phyloP scores from a whole-genome alignment of 768 basidiomycete species.

The Gyrodon lividus region DNA sequence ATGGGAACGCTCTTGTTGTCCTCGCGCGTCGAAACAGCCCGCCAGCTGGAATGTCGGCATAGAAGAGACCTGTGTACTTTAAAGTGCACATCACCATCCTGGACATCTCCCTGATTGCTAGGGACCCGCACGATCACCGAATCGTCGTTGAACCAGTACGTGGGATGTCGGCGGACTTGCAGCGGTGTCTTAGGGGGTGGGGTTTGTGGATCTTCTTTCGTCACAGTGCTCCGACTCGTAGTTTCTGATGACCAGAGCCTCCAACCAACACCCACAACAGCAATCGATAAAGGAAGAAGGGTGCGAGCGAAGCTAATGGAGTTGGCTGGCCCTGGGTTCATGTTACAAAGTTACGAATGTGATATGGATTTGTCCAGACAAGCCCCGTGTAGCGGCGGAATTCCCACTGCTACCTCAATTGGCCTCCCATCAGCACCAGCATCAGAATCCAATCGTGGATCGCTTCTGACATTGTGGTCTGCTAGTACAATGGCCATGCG shows the following conservation, averaged over 20 bases:
- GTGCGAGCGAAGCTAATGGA: neutral
- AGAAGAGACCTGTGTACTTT: constrained; percentile 57
- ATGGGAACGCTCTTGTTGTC: constrained; percentile 12
- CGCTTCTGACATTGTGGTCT: neutral
- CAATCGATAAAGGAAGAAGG: constrained; percentile 7
- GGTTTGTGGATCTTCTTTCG: neutral
- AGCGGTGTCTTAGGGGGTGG: neutral
- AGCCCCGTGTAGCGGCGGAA: neutral
- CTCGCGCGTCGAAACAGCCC: constrained; percentile 4
- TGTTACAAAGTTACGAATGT: neutral
- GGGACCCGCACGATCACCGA: constrained; percentile 49
- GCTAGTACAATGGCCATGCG: neutral
- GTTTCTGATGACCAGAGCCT: constrained; percentile 3
- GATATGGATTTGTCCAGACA: no score
- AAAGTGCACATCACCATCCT: constrained; percentile 37
- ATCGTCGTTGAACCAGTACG: constrained; percentile 69
- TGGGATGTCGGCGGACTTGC: constrained; percentile 37
- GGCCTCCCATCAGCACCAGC: neutral
- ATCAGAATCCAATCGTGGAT: neutral
- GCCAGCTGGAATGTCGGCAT: constrained; percentile 44
- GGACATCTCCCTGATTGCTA: constrained; percentile 20
- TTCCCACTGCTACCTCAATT: neutral
- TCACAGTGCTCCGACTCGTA: neutral
- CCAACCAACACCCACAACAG: constrained; percentile 7
- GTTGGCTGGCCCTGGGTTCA: neutral